phyloP scores from a whole-genome alignment of 2,329 filamentous ascomycete species.

The Verticillium klebahnii region DNA sequence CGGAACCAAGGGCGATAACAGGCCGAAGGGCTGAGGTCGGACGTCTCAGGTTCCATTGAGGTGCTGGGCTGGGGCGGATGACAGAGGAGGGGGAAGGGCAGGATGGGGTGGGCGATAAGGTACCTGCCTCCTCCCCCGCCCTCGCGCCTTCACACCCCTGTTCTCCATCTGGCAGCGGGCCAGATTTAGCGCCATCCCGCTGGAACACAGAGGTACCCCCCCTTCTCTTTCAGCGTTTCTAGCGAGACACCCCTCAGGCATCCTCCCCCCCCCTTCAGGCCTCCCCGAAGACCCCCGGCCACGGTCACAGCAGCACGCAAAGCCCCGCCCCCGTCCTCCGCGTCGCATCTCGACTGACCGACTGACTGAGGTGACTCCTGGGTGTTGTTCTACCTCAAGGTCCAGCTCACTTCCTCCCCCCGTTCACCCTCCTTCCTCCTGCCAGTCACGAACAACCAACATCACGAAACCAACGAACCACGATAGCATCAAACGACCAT shows the following conservation, averaged over 20 bases:
- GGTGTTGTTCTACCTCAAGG: not conserved
- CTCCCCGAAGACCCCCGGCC: not conserved
- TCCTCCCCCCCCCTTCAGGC: not conserved
- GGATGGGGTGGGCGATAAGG: not conserved
- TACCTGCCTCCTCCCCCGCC: not conserved
- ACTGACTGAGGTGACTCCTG: not conserved
- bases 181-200: slow-evolving; percentile 1
- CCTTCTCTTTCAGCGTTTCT: too few species aligned
- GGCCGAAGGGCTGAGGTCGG: not conserved
- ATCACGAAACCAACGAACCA: not conserved
- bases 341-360: not conserved
- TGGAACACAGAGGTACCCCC: not conserved
- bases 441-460: not conserved
- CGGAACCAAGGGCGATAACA: not conserved
- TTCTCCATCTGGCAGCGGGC: slow-evolving; percentile 4
- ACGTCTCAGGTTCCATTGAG: not conserved
- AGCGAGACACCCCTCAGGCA: not conserved
- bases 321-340: slow-evolving; percentile 1
- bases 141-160: not conserved
- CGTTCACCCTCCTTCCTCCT: not conserved
- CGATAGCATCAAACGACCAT: not conserved
- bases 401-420: not conserved
- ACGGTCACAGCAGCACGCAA: not conserved
- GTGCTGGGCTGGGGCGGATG: not conserved
- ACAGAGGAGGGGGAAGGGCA: not conserved